Evolutionary conservation across 495 filamentous ascomycete species (phyloP), one percentile per base, ranked within the genome.

Genomic region (Neurospora sp.): DNA sequence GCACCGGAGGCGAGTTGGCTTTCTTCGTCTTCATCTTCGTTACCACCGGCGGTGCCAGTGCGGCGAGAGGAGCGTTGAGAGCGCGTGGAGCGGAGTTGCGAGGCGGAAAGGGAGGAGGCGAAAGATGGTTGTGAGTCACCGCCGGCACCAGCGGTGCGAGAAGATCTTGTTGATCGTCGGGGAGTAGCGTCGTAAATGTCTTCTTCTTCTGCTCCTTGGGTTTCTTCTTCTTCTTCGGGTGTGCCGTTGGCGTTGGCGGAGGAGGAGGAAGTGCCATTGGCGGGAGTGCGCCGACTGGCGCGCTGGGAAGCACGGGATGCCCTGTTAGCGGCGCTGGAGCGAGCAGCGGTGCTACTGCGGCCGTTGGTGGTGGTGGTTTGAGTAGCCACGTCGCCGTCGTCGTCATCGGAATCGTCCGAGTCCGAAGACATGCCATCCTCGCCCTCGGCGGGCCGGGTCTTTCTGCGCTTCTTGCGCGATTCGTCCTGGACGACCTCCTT

Each of bases 401-500:
- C 83, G 69, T 82, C 83, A 40, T 79, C 80, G 39, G 74, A 73
- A 40, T 83, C 82, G 14, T 76, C 69, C 9, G 74, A 75, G 20
- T 74, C 77, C 35, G 78, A 80, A n/a, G 68, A 70, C 42, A 70
- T 72, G 7, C 61, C 79, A 37, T 76, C 77, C n/a, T 80, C 80
- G 61, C 72, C 72, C 71, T 85, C 83, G 16, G 79, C 71, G 9
- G 81, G 81, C 18, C 81, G 81, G 7, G 85, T 89, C 70, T 87
- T 87, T 22, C 91, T 85, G 31, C 88, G 84, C 74, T 90, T 90
- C 84, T 94, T 95, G 73, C 90, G 87, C 59, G 94, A 92, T 79
- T 94, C 93, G 75, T 93, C 92, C 80, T 96, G 92, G 27, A 97
- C 84, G 20, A 99, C 90, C 83, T 99, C 96, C 81, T 99, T 99